phyloP scores from a whole-genome alignment of 805 yeast genomes.

The Kodamaea leandrae region DNA sequence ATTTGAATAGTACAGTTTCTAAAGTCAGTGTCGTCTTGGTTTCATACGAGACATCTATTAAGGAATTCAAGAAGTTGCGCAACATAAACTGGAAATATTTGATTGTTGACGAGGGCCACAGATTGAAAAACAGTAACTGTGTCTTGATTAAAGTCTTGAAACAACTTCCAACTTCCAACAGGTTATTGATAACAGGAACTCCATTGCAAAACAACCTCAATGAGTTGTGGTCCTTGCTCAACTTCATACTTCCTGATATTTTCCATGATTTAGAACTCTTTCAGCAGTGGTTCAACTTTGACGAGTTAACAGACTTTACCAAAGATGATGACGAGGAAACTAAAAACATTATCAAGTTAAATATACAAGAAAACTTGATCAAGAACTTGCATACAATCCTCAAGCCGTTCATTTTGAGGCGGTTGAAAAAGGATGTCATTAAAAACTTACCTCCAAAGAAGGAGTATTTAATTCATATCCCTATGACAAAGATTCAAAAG shows the following conservation, averaged over 20 bases:
- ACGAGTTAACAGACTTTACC: constrained; percentile 45
- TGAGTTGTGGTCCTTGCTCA: constrained; percentile 89
- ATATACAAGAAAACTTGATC: constrained; percentile 50
- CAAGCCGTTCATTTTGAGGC: constrained; percentile 80
- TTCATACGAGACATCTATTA: constrained; percentile 75
- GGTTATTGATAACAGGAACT: constrained; percentile 89
- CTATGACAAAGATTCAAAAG: constrained; percentile 61
- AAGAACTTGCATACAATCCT: constrained; percentile 81
- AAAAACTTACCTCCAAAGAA: constrained; percentile 79
- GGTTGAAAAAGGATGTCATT: constrained; percentile 72
- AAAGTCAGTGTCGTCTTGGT: constrained; percentile 60
- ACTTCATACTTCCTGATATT: constrained; percentile 89
- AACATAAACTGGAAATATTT: constrained; percentile 71
- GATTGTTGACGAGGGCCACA: constrained; percentile 94
- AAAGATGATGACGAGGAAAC: constrained; percentile 39
- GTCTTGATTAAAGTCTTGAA: constrained; percentile 70
- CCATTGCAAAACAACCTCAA: constrained; percentile 89
- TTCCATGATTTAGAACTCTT: constrained; percentile 86
- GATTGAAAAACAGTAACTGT: constrained; percentile 83
- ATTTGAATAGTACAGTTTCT: constrained; percentile 21
- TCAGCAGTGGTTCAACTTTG: constrained; percentile 92
- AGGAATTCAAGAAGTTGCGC: constrained; percentile 59
- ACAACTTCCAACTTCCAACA: constrained; percentile 61
- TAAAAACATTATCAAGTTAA: constrained; percentile 56
- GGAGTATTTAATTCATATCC: constrained; percentile 78